Base-by-base conservation (phyloP, 805 yeast species). In the Pichia pseudocactophila region DNA sequence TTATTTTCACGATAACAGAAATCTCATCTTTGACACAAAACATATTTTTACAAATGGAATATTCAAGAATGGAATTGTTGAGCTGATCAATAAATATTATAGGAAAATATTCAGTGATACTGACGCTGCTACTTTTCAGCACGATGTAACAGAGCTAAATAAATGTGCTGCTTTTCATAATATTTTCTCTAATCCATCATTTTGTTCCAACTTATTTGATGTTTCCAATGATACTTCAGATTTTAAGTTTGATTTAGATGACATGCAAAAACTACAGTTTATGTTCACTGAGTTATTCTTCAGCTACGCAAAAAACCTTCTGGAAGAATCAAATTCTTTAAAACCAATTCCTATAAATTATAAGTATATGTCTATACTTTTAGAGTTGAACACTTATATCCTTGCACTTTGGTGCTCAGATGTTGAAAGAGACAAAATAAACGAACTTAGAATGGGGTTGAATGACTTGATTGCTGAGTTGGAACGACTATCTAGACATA, bases 311-410 rank as follows among this genome's bases (percentile, higher is more conserved):
- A 17, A 18, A 13, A 25, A 35, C 16, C 16, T 42, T 26, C 34
- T 19, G 25, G 27, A 37, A 25, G 18, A 22, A 16, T n/a, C 30
- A 22, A 7, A n/a, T 4, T 15, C 32, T 8, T 11, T 32, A 15
- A 37, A 28, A 2, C 4, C n/a, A 16, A 1, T 41, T 18, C 37
- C 40, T 6, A 17, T 13, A 11, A 17, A 28, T 30, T 35, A 33
- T 7, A 38, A 18, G 18, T 19, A 32, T n/a, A 26, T 38, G 13
- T 17, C 38, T 7, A 5, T 33, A 13, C 31, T 42, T 4, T 8
- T 38, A 7, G 45, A 42, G 18, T 30, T 38, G 8, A 42, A 42
- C 18, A 11, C 33, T 18, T 42, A 42, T 30, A 18, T 42, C 2
- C 10, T 30, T 17, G 30, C 37, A 1, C 27, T 42, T 10, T 42